Conservation (phyloP, 176 grass and related monocot genomes). For the Paspalum notatum region DNA sequence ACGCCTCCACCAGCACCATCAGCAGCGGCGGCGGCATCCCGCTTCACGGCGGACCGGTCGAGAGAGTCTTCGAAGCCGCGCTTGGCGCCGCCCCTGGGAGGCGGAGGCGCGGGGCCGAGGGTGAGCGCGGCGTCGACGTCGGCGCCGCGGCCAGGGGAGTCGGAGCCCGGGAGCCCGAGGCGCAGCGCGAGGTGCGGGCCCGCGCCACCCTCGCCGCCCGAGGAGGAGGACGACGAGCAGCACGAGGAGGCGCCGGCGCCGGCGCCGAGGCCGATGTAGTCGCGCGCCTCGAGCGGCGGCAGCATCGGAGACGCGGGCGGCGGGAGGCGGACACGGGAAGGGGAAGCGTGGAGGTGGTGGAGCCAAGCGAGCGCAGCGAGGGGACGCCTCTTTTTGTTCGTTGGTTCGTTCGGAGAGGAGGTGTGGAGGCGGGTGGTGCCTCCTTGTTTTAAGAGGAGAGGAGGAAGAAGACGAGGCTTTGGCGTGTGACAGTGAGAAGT, state of each 20-base stretch:
- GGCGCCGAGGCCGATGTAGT: conserved; percentile 51
- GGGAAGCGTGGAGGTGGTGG: neutral
- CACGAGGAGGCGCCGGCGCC: neutral
- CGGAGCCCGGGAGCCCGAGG: conserved; percentile 56
- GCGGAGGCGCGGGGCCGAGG: conserved; percentile 30
- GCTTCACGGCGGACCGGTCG: neutral
- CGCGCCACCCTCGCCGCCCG: neutral
- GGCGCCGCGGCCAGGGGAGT: conserved; percentile 21
- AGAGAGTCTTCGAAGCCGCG: conserved; percentile 46
- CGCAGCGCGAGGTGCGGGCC: conserved; percentile 58
- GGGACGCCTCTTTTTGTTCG: conserved; percentile 17
- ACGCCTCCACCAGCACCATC: neutral
- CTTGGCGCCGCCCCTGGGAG: conserved; percentile 43
- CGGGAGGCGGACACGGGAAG: neutral
- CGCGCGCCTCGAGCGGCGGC: conserved; percentile 48
- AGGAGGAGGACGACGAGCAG: conserved; percentile 13
- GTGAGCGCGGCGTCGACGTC: conserved; percentile 53
- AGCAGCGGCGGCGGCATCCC: neutral
- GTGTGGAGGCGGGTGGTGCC: neutral
- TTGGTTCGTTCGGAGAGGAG: conserved; percentile 2
- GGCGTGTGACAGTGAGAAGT: conserved; percentile 33
- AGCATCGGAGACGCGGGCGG: conserved; percentile 16
- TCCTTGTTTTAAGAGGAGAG: conserved; percentile 13
- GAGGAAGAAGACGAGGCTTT: neutral
- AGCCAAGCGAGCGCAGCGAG: neutral